A percentile compares a stretch with the other conserved stretches of the same genome.
Conservation (phyloP, 1,284 basidiomycete genomes). For the Heterobasidion parviporum region DNA sequence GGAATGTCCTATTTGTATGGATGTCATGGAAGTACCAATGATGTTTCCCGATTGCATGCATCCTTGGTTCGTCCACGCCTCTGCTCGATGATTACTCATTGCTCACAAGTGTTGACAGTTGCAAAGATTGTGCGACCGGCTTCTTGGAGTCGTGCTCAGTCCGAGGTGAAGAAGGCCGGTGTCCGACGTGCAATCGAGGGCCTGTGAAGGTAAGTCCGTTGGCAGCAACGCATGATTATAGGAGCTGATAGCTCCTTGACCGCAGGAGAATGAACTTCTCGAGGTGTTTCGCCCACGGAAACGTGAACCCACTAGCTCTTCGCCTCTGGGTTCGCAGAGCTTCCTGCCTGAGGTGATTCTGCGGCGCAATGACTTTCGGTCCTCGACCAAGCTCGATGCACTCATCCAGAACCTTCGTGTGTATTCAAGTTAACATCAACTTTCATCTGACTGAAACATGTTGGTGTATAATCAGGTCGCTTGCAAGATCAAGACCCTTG, state of each 20-base stretch:
- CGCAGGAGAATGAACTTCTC: slow-evolving; percentile 51
- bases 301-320: slow-evolving; percentile 16
- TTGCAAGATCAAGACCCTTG: slow-evolving; percentile 65
- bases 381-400: slow-evolving; percentile 83
- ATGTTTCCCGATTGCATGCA: slow-evolving; percentile 76
- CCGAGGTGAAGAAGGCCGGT: slow-evolving; percentile 58
- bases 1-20: slow-evolving; percentile 82
- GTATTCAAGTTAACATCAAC: slow-evolving; percentile 10
- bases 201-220: slow-evolving; percentile 47
- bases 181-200: slow-evolving; percentile 61
- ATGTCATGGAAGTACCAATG: slow-evolving; percentile 60
- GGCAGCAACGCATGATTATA: background rate
- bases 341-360: slow-evolving; percentile 44
- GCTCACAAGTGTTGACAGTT: slow-evolving; percentile 33
- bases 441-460: background rate
- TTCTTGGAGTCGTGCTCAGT: slow-evolving; percentile 60
- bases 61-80: slow-evolving; percentile 45
- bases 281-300: slow-evolving; percentile 45
- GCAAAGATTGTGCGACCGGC: slow-evolving; percentile 76
- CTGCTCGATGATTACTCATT: background rate
- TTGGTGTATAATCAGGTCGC: slow-evolving; percentile 32
- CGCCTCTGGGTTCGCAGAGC: slow-evolving; percentile 27
- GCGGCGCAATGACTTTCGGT: slow-evolving; percentile 76
- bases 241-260: background rate
- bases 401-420: slow-evolving; percentile 60